These are phyloP conservation scores for Hypericum perforatum DNA, from an alignment of 345 rosid species.

Conservation along the genomic window DNA sequence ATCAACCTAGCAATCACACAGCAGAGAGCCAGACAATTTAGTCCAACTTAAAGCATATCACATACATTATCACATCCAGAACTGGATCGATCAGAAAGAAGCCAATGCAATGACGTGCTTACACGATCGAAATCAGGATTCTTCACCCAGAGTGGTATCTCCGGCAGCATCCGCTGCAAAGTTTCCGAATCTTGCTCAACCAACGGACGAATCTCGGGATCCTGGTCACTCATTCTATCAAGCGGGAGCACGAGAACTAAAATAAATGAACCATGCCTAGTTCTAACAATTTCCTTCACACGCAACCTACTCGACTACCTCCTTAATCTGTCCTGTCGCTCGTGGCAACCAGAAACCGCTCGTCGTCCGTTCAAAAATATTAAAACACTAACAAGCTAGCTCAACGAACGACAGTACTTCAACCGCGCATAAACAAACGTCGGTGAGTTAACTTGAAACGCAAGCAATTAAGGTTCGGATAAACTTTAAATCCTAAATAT, in stretches of 20 bases:
- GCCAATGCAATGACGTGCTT: conserved; percentile 12
- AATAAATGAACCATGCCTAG: not conserved
- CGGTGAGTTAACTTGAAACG: no score
- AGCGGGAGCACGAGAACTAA: not conserved
- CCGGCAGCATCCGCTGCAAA: conserved; percentile 78
- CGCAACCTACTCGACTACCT: no score
- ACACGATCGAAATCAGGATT: conserved; percentile 92
- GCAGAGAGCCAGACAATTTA: conserved; percentile 4
- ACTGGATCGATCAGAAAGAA: not conserved
- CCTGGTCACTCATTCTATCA: conserved; percentile 30
- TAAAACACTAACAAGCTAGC: no score
- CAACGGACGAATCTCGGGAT: conserved; percentile 60
- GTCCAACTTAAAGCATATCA: not conserved
- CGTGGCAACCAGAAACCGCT: no score
- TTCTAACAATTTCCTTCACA: no score
- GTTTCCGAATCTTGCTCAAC: conserved; percentile 65
- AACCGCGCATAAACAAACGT: no score
- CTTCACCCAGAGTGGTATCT: conserved; percentile 92
- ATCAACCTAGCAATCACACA: conserved; percentile 43
- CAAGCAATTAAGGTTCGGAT: no score
- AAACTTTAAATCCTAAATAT: not conserved
- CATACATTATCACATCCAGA: not conserved
- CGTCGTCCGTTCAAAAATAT: no score
- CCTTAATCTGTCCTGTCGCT: no score
- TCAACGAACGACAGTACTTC: no score